Conservation (phyloP, 2,329 filamentous ascomycete species). For the Aspergillus pseudoglaucus region DNA sequence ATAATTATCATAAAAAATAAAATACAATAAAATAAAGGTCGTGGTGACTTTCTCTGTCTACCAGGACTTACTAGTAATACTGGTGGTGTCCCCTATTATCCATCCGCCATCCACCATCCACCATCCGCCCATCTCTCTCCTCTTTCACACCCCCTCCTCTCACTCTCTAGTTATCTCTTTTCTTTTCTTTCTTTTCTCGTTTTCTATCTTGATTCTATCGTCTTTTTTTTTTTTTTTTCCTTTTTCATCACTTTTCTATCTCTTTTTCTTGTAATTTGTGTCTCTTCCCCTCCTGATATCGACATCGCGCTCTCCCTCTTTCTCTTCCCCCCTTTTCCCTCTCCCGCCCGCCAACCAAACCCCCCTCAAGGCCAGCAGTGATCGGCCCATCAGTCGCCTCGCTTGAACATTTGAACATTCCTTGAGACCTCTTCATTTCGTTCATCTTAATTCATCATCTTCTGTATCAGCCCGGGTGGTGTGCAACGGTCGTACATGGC, state of each 20-base stretch:
- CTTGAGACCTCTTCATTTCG: slow-evolving; percentile 12
- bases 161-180: slow-evolving; percentile 24
- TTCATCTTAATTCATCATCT: slow-evolving; percentile 4
- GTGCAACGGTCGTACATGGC: slow-evolving; percentile 21
- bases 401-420: slow-evolving; percentile 22
- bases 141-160: slow-evolving; percentile 18
- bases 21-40: too few relatives aligned
- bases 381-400: slow-evolving; percentile 23
- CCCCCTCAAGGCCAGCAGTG: slow-evolving; percentile 11
- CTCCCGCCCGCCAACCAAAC: slow-evolving; percentile 10
- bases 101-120: background rate
- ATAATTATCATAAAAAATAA: too few relatives aligned
- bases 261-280: slow-evolving; percentile 20
- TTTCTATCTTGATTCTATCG: too few relatives aligned
- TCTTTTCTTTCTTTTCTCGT: slow-evolving; percentile 21
- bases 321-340: slow-evolving; percentile 13
- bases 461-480: background rate
- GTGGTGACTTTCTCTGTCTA: too few relatives aligned
- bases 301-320: slow-evolving; percentile 1
- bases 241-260: slow-evolving; percentile 21
- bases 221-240: slow-evolving; percentile 15
- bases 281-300: slow-evolving; percentile 8
- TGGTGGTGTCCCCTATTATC: too few relatives aligned
- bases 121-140: slow-evolving; percentile 5
- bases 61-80: too few relatives aligned